phyloP scores from a whole-genome alignment of 768 basidiomycete genomes.

The Terana coerulea region DNA sequence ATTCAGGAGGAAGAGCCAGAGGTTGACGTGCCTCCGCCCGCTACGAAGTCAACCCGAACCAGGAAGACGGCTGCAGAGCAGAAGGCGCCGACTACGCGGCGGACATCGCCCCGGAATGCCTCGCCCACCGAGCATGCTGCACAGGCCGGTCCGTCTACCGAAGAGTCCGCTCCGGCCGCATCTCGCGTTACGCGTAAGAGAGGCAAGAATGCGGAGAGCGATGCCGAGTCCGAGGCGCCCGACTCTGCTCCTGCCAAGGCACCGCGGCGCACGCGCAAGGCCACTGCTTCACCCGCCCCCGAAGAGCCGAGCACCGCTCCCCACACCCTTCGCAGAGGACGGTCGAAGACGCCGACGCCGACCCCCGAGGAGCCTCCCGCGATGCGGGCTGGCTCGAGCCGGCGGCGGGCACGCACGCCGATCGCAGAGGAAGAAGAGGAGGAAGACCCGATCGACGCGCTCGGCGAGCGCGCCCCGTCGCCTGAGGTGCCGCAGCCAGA shows the following conservation, averaged over 20 bases:
- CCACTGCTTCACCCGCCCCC: slow-evolving; percentile 17
- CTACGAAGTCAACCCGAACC: neutral
- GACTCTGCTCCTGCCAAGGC: slow-evolving; percentile 3
- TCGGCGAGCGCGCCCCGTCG: slow-evolving; percentile 15
- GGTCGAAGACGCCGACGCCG: slow-evolving; percentile 11
- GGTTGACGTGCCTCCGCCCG: neutral
- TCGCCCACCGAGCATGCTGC: neutral
- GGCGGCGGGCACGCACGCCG: slow-evolving; percentile 17
- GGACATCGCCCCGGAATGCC: neutral
- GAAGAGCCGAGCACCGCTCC: neutral
- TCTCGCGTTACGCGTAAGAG: slow-evolving; percentile 5
- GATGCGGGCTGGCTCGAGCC: slow-evolving; percentile 16
- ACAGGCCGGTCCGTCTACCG: neutral
- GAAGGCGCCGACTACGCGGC: neutral
- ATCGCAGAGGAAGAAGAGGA: slow-evolving; percentile 11
- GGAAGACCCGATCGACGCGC: slow-evolving; percentile 14
- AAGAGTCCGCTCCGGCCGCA: slow-evolving; percentile 1
- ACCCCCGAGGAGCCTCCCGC: slow-evolving; percentile 14
- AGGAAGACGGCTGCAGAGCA: neutral
- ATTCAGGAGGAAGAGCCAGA: slow-evolving; percentile 15
- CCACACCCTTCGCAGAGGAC: neutral
- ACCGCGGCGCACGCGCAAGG: slow-evolving; percentile 23
- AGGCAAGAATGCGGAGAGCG: slow-evolving; percentile 9
- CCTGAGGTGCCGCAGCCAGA: slow-evolving; percentile 12
- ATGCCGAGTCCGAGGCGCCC: neutral